Conservation (phyloP, 495 filamentous ascomycete genomes). For the Penicillium maclennaniae region DNA sequence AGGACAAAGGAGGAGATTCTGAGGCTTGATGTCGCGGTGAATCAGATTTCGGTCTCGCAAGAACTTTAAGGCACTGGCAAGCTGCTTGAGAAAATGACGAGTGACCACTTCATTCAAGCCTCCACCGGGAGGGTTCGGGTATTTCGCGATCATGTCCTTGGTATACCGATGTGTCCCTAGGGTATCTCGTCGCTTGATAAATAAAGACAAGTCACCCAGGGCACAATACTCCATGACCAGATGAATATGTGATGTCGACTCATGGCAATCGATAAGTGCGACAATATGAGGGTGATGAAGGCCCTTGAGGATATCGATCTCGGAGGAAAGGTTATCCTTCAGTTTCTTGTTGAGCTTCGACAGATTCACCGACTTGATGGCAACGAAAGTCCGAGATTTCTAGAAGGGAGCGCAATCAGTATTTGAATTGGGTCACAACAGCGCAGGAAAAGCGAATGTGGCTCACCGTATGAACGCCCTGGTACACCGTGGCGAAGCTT, state of each 20-base stretch:
- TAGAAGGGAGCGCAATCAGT: constrained; percentile 42
- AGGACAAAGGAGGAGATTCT: constrained; percentile 89
- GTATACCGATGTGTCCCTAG: constrained; percentile 72
- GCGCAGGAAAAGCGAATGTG: background rate
- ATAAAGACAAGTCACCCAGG: constrained; percentile 84
- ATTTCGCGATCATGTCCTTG: constrained; percentile 81
- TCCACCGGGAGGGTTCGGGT: constrained; percentile 73
- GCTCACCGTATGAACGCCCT: constrained; percentile 79
- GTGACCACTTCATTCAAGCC: constrained; percentile 91
- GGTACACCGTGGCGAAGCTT: constrained; percentile 92
- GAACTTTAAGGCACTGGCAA: constrained; percentile 88
- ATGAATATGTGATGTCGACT: constrained; percentile 83
- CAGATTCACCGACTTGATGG: constrained; percentile 93
- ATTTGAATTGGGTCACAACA: constrained; percentile 2
- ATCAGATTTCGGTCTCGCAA: constrained; percentile 80
- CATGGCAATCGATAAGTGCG: constrained; percentile 87
- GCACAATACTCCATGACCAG: constrained; percentile 99
- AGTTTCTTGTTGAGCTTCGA: constrained; percentile 89
- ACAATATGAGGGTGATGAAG: constrained; percentile 96
- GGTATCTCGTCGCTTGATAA: constrained; percentile 88
- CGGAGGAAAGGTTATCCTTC: constrained; percentile 89
- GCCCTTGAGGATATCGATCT: constrained; percentile 89
- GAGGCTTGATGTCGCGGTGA: constrained; percentile 95
- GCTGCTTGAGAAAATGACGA: constrained; percentile 93
- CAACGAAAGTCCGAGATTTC: constrained; percentile 67